phyloP scores from a whole-genome alignment of 192 early-diverging fungal genomes.

The Pilaira anomala region DNA sequence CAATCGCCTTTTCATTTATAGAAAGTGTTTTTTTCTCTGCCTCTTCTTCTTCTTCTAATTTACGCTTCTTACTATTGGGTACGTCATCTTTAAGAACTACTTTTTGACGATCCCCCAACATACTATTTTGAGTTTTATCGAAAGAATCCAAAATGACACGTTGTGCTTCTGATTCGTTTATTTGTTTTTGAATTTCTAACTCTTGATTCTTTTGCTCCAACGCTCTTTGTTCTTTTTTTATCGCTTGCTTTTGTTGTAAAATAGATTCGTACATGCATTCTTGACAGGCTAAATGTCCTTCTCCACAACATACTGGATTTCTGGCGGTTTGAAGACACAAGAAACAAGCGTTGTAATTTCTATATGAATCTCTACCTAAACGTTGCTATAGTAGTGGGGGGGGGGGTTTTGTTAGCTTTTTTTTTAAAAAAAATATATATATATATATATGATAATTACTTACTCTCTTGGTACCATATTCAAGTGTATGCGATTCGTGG shows the following conservation, averaged over 20 bases:
- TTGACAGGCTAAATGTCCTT: slow-evolving; percentile 85
- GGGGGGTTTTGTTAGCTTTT: too few species aligned
- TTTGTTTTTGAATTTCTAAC: slow-evolving; percentile 40
- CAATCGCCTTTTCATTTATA: slow-evolving; percentile 32
- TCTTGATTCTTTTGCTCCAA: slow-evolving; percentile 43
- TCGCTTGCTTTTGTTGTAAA: slow-evolving; percentile 78
- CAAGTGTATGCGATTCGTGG: slow-evolving; percentile 78
- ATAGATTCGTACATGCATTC: slow-evolving; percentile 88
- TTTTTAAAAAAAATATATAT: too few species aligned
- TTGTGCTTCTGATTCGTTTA: slow-evolving; percentile 41
- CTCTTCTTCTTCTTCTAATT: slow-evolving; percentile 33
- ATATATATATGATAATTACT: neutral
- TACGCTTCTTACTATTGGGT: slow-evolving; percentile 31
- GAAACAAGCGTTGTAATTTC: slow-evolving; percentile 83
- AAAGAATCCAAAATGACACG: slow-evolving; percentile 57
- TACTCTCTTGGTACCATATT: slow-evolving; percentile 89
- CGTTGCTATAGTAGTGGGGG: slow-evolving; percentile 56
- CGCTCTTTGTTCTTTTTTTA: slow-evolving; percentile 53
- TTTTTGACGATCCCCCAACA: slow-evolving; percentile 27
- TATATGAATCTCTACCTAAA: slow-evolving; percentile 79
- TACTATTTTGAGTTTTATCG: slow-evolving; percentile 62
- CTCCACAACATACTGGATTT: slow-evolving; percentile 63
- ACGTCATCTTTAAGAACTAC: neutral
- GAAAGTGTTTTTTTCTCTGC: slow-evolving; percentile 12
- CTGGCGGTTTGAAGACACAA: slow-evolving; percentile 77